These are phyloP conservation scores for Termitomyces sp. DNA, from an alignment of 768 basidiomycete genomes.

Conservation along the genomic window DNA sequence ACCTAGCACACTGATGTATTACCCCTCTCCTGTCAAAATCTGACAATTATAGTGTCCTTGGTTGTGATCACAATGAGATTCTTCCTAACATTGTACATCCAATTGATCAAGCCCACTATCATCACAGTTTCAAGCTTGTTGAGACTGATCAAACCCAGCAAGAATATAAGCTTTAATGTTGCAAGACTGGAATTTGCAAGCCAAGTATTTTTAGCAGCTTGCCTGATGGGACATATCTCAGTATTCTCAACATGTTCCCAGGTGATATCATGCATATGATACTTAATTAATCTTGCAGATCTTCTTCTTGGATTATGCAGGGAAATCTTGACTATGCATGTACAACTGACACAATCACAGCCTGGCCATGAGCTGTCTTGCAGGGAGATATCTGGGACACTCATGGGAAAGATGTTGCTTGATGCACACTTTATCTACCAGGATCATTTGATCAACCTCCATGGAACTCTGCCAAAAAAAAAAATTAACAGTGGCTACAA, in stretches of 20 bases:
- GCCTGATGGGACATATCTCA: conserved; percentile 15
- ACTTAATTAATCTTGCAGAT: conserved; percentile 42
- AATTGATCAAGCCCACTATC: conserved; percentile 11
- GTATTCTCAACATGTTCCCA: conserved; percentile 29
- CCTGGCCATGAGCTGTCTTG: conserved; percentile 32
- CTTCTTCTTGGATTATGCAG: conserved; percentile 31
- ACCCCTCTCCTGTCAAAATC: conserved; percentile 19
- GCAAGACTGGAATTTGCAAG: conserved; percentile 32
- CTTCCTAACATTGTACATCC: conserved; percentile 1
- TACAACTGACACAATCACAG: conserved; percentile 9
- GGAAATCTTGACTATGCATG: conserved; percentile 21
- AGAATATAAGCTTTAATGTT: conserved; percentile 14
- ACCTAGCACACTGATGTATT: conserved; percentile 18
- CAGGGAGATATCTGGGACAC: conserved; percentile 25
- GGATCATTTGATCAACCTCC: conserved; percentile 39
- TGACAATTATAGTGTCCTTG: conserved; percentile 16
- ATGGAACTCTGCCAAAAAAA: conserved; percentile 33
- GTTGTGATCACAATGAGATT: conserved; percentile 21
- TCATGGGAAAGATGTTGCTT: conserved; percentile 33
- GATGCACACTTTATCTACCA: conserved; percentile 29
- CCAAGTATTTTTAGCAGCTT: conserved; percentile 33
- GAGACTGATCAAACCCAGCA: conserved; percentile 15
- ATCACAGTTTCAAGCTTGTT: conserved; percentile 9
- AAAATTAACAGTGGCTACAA: conserved; percentile 35
- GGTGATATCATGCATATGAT: conserved; percentile 38